phyloP scores from a whole-genome alignment of 2,329 filamentous ascomycete genomes.

The Cyanodermella asteris region DNA sequence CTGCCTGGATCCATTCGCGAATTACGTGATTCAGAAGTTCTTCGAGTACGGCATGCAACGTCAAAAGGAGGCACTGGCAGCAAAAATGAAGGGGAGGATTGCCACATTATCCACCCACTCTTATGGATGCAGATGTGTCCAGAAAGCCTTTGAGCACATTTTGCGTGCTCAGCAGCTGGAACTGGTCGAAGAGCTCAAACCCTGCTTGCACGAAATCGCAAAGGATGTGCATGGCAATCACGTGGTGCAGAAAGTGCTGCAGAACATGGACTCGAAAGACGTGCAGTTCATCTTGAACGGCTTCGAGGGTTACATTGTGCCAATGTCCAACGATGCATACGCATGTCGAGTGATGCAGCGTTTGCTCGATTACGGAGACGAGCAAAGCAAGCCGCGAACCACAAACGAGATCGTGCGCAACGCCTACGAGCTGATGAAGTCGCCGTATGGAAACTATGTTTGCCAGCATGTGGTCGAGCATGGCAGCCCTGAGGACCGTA shows the following conservation, averaged over 20 bases:
- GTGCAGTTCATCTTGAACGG: slow-evolving; percentile 71
- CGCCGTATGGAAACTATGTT: slow-evolving; percentile 92
- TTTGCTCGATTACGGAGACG: slow-evolving; percentile 63
- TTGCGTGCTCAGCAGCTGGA: slow-evolving; percentile 76
- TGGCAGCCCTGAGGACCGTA: slow-evolving; percentile 50
- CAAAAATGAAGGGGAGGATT: slow-evolving; percentile 72
- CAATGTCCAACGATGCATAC: slow-evolving; percentile 57
- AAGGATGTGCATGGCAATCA: slow-evolving; percentile 88
- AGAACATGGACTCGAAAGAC: slow-evolving; percentile 52
- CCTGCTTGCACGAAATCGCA: slow-evolving; percentile 53
- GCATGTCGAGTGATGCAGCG: slow-evolving; percentile 87
- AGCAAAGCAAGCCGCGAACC: slow-evolving; percentile 47
- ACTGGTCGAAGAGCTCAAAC: slow-evolving; percentile 63
- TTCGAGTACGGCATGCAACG: slow-evolving; percentile 89
- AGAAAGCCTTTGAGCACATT: slow-evolving; percentile 83
- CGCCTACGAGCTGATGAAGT: slow-evolving; percentile 50
- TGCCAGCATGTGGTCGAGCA: slow-evolving; percentile 75
- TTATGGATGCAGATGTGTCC: slow-evolving; percentile 88
- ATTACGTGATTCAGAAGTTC: slow-evolving; percentile 95
- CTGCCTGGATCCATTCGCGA: slow-evolving; percentile 93
- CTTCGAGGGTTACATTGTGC: slow-evolving; percentile 52
- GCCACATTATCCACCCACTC: slow-evolving; percentile 61
- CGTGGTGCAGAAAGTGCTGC: slow-evolving; percentile 84
- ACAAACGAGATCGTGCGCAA: slow-evolving; percentile 59
- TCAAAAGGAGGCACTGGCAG: slow-evolving; percentile 72